Percentiles rank a stretch among this genome's conserved stretches.
Evolutionary conservation across 192 early-diverging fungal species (phyloP).

Genomic region (Entomortierella parvispora): DNA sequence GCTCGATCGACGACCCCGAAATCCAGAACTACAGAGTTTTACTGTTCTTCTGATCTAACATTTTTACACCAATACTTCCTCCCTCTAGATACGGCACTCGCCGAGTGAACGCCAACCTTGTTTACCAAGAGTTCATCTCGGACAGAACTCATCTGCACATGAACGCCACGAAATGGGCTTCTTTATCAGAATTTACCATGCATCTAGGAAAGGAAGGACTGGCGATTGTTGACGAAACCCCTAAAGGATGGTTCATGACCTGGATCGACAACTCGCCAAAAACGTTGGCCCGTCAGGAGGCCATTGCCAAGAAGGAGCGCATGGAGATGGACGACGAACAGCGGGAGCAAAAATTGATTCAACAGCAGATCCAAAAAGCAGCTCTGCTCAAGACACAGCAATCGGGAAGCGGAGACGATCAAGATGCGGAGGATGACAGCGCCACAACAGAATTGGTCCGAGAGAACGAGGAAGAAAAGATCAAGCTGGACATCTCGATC

Average conservation of each 20-base stretch:
- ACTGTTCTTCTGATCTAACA: too few species aligned
- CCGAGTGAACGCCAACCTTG: constrained; percentile 89
- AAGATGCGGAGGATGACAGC: constrained; percentile 24
- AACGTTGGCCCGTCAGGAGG: constrained; percentile 82
- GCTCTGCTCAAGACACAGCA: constrained; percentile 46
- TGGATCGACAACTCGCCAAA: constrained; percentile 95
- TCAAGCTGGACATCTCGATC: constrained; percentile 75
- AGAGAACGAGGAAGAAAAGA: constrained; percentile 70
- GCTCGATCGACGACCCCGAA: too few species aligned
- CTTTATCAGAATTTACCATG: constrained; percentile 90
- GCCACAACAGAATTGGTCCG: constrained; percentile 66
- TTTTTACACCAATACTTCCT: too few species aligned
- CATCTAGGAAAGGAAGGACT: constrained; percentile 87
- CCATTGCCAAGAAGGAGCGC: constrained; percentile 82
- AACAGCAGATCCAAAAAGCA: constrained; percentile 87
- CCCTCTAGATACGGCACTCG: constrained; percentile 77
- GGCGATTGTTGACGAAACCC: constrained; percentile 88
- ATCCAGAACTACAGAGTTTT: too few species aligned
- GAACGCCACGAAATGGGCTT: constrained; percentile 94
- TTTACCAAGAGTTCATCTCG: constrained; percentile 96
- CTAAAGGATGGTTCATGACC: constrained; percentile 88
- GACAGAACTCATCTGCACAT: constrained; percentile 95
- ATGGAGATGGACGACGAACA: constrained; percentile 89
- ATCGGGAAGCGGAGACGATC: constrained; percentile 41
- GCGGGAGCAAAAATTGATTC: constrained; percentile 76